A percentile compares a stretch with the other conserved stretches of the same genome.
Evolutionary conservation across 352 stramenopile species (phyloP).

Genomic region (Saprolegnia parasitica): DNA sequence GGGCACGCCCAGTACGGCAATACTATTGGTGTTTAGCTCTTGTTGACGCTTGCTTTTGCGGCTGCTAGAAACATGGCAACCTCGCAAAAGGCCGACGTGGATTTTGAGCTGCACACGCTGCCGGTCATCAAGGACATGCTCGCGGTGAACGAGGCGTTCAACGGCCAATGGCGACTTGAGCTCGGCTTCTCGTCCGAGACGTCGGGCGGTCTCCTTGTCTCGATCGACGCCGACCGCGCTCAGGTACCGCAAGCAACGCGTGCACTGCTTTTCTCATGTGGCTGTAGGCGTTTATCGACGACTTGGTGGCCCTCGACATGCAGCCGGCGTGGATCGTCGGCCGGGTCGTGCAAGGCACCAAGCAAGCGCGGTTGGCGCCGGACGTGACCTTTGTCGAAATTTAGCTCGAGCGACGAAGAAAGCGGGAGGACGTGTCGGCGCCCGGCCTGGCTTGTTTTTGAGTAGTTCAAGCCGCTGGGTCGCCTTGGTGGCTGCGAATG

Average conservation of each 20-base stretch:
- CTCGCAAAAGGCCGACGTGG: constrained; percentile 83
- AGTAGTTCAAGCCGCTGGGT: constrained; percentile 19
- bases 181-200: constrained; percentile 92
- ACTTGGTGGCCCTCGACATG: constrained; percentile 83
- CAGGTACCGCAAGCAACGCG: constrained; percentile 29
- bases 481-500: constrained; percentile 11
- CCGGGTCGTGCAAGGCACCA: constrained; percentile 71
- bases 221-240: constrained; percentile 78
- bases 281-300: constrained; percentile 61
- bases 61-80: constrained; percentile 82
- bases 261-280: not conserved
- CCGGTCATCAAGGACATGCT: constrained; percentile 89
- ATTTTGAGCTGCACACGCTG: constrained; percentile 91
- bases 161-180: constrained; percentile 91
- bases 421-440: not conserved
- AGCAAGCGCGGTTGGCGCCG: constrained; percentile 54
- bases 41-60: not conserved
- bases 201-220: constrained; percentile 91
- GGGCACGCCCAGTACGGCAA: constrained; percentile 72
- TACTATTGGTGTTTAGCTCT: not conserved
- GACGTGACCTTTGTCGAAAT: constrained; percentile 57
- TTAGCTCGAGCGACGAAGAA: not conserved
- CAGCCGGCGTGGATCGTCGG: constrained; percentile 91
- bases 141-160: constrained; percentile 64
- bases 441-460: constrained; percentile 12